These are phyloP conservation scores for Discostella stelligeroides DNA, from an alignment of 108 stramenopile species.

Conservation along the genomic window DNA sequence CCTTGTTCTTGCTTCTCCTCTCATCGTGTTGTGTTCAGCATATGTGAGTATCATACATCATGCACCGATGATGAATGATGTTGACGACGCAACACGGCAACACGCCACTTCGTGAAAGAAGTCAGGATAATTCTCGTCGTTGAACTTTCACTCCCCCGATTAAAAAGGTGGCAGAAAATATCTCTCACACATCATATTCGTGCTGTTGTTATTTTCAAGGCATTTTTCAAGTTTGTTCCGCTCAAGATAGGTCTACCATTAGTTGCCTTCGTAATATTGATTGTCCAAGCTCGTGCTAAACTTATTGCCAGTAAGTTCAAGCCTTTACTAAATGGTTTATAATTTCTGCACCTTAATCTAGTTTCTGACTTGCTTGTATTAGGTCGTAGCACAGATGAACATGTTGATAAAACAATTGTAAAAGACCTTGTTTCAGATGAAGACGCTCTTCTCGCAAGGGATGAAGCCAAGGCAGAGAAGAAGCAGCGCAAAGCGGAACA, in stretches of 20 bases:
- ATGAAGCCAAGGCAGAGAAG: conserved; percentile 42
- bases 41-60: conserved; percentile 31
- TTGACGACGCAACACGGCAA: too few relatives aligned
- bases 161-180: too few relatives aligned
- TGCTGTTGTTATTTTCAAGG: conserved; percentile 9
- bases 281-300: conserved; percentile 36
- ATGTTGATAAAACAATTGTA: conserved; percentile 49
- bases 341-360: too few relatives aligned
- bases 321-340: too few relatives aligned
- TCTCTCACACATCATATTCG: not conserved
- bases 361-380: not conserved
- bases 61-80: too few relatives aligned
- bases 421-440: conserved; percentile 47
- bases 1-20: conserved; percentile 46
- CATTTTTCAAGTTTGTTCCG: conserved; percentile 47
- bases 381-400: conserved; percentile 51
- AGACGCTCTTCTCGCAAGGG: conserved; percentile 40
- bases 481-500: conserved; percentile 47
- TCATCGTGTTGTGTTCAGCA: conserved; percentile 41
- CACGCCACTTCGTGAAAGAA: too few relatives aligned
- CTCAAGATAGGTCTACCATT: conserved; percentile 40
- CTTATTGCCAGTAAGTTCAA: conserved; percentile 37
- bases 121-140: too few relatives aligned
- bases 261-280: conserved; percentile 19
- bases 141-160: too few relatives aligned